phyloP scores from a whole-genome alignment of 495 filamentous ascomycete genomes.

The Aspergillus biplanus region DNA sequence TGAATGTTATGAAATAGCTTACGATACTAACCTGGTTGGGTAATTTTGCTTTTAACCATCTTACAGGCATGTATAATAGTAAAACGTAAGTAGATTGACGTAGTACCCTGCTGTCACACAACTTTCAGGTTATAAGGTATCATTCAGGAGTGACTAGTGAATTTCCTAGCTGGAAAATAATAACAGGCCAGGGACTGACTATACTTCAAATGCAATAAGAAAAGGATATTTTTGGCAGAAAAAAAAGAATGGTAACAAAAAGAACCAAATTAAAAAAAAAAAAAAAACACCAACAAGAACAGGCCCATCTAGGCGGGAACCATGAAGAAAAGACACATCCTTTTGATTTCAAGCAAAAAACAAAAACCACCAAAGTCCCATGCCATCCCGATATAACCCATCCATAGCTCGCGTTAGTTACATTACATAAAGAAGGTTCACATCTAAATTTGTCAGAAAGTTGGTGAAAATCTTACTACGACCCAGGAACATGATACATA shows the following conservation, averaged over 20 bases:
- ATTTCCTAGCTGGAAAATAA: too few relatives aligned
- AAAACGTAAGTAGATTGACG: too few relatives aligned
- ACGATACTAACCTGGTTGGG: not conserved
- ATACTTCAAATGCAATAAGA: not conserved
- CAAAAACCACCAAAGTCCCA: not conserved
- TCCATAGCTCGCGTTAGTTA: constrained; percentile 35
- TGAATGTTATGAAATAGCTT: not conserved
- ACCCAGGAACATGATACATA: constrained; percentile 49
- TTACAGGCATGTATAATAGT: not conserved
- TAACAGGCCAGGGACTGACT: not conserved
- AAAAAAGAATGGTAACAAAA: not conserved
- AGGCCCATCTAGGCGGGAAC: not conserved
- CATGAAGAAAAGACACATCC: not conserved
- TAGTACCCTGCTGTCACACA: too few relatives aligned
- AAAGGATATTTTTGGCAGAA: constrained; percentile 15
- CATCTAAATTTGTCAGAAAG: constrained; percentile 51
- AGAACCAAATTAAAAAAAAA: constrained; percentile 6
- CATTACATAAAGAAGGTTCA: constrained; percentile 69
- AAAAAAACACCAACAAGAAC: constrained; percentile 4
- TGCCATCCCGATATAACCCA: constrained; percentile 16
- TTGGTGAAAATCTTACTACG: constrained; percentile 24
- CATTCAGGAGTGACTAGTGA: too few relatives aligned
- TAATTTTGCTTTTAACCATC: not conserved
- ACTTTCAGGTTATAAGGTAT: too few relatives aligned
- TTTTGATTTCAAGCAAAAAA: constrained; percentile 16